Conservation (phyloP, 805 yeast genomes). For the Yarrowia yakushimensis region DNA sequence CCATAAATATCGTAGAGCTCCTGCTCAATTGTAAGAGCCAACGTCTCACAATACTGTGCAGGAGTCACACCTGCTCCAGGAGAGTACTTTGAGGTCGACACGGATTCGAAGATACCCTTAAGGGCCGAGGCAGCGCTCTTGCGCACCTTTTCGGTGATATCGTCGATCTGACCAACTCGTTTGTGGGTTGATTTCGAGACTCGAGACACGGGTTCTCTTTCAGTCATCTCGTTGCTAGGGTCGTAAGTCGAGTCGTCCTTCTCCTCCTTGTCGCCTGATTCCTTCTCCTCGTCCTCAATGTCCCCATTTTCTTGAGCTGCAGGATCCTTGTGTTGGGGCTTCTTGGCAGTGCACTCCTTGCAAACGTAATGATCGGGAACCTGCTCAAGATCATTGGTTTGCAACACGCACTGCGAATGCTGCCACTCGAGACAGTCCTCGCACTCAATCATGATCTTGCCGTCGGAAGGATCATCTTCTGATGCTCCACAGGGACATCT, state of each 20-base stretch:
- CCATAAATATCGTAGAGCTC: conserved; percentile 46
- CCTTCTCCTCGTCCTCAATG: conserved; percentile 17
- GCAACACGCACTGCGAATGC: conserved; percentile 60
- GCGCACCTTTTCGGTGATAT: conserved; percentile 30
- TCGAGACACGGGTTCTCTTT: not conserved
- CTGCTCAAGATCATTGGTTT: conserved; percentile 39
- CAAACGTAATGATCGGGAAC: conserved; percentile 57
- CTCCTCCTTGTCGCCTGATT: not conserved
- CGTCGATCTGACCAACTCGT: conserved; percentile 20
- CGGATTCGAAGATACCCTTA: not conserved
- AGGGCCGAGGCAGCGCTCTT: conserved; percentile 37
- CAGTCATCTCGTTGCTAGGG: not conserved
- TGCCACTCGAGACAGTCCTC: conserved; percentile 67
- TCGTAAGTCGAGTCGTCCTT: not conserved
- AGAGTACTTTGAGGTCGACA: not conserved
- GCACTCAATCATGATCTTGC: conserved; percentile 59
- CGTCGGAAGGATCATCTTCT: conserved; percentile 37
- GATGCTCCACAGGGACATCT: conserved; percentile 38
- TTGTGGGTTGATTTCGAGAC: conserved; percentile 8
- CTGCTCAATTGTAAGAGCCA: conserved; percentile 52
- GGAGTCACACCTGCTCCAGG: not conserved
- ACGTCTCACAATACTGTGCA: conserved; percentile 37
- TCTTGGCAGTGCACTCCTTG: conserved; percentile 46
- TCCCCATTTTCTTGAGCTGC: not conserved
- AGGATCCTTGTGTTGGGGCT: not conserved